Base-by-base conservation (phyloP, 2,329 filamentous ascomycete genomes). In the Botrytis fabae region DNA sequence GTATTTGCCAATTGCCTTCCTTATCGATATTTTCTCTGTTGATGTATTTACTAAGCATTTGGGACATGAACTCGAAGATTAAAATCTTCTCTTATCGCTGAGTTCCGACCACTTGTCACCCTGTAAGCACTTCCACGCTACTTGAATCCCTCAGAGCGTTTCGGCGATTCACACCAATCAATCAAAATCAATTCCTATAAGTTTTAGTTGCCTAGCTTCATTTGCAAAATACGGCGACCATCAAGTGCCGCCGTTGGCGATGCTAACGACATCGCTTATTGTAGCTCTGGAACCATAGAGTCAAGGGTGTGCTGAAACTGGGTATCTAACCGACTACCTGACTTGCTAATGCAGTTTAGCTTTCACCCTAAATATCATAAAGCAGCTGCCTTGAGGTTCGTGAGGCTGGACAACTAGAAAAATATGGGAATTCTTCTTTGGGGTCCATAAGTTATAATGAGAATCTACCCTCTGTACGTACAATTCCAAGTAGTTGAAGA, bases 221-320 rank as follows among this genome's bases (percentile, higher is more conserved):
- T n/a, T 0, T 8, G 22, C 28, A 32, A 68, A 42, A 42, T 68
- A 68, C 65, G 32, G 42, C 61, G 35, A 2, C 32, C 46, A 32
- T 42, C 60, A 71, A 65, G 42, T 66, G 69, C 69, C 60, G 69
- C 69, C 38, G 35, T 71, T 66, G 18, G 61, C 48, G 12, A 22
- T 54, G 48, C 48, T 59, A 69, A 42, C 48, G 65, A 28, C 22
- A 57, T 69, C 65, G 65, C 65, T 69, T 69, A 69, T 32, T 57
- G 51, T 66, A 64, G 44, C 48, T 40, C 35, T 44, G 70, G 40
- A 25, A n/a, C 46, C 44, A 68, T 7, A 38, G 42, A 72, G 62
- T 72, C 62, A 69, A 28, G 51, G 48, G n/a, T 51, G 48, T 12
- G 25, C 46, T 28, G 5, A 6, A 46, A 35, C 32, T 60, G 40